Base-by-base conservation (phyloP, 371 early-diverging fungal species). In the Syncephalastrum monosporum region DNA sequence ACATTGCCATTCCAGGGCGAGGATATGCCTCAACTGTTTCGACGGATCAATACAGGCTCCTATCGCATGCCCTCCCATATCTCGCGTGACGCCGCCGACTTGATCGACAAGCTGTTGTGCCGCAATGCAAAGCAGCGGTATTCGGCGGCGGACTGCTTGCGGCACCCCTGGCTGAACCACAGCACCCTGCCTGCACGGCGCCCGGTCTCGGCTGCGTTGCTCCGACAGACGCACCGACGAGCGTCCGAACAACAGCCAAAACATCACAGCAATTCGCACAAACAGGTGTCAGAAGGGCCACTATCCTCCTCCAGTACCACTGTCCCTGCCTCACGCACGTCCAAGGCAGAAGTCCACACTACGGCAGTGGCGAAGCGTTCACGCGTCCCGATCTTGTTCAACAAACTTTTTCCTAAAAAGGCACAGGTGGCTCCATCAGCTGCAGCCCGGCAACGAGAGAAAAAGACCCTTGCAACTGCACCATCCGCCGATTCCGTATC, bases 1-100 rank as follows among this genome's bases (percentile, higher is more conserved):
- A 76, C 83, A 43, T 77, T 96, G 57, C 94, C 94, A 5, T 87
- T 93, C 65, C 89, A 91, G 60, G 91, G 90, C 29, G 81, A 85
- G 41, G 85, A 89, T 47, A 82, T 91, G 74, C 88, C 88, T 17
- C 79, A 81, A 23, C 72, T 92, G 5, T 92, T 72, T 68, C 72
- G 80, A 19, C 83, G 85, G 56, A 90, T 91, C 52, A 81, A 85
- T 41, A 61, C 67, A 4, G 89, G 82, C 6, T 66, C 68, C 25
- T 90, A 82, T 55, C 60, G 64, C 10, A 72, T 79, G 27, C 86
- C 88, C 2, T 55, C 71, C 7, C 57, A 67, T n/a, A 64, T 82
- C 4, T 69, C 82, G 1, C 23, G 41, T 8, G 67, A 68, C 10
- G 79, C 79, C 1, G 60, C 65, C 5, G 67, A 79, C 47, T 71